A percentile compares a stretch with the other conserved stretches of the same genome.
Evolutionary conservation across 352 stramenopile species (phyloP).

Genomic region (Pythium sukuiense): DNA sequence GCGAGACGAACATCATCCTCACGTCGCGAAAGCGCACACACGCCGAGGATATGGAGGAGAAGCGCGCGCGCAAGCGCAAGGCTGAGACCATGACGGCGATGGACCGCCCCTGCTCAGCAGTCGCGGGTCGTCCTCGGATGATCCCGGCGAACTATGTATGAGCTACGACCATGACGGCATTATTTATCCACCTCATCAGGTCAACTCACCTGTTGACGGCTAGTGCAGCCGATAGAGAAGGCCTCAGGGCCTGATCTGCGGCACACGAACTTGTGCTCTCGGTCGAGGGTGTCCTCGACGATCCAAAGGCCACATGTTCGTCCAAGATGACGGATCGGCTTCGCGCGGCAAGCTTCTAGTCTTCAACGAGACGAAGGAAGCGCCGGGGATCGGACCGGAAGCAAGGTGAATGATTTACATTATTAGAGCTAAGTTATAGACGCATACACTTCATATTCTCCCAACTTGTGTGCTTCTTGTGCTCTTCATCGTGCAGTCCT

Average conservation of each 20-base stretch:
- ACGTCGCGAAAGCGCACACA: conserved; percentile 50
- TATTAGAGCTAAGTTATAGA: conserved; percentile 25
- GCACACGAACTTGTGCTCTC: neutral
- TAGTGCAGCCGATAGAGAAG: neutral
- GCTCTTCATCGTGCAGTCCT: conserved; percentile 1
- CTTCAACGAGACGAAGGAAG: too few species aligned
- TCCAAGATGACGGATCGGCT: neutral
- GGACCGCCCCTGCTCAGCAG: conserved; percentile 35
- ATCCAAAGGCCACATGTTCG: neutral
- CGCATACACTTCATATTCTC: neutral
- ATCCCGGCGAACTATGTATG: conserved; percentile 53
- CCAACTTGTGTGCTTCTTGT: neutral
- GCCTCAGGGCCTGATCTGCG: neutral
- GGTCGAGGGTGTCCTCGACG: neutral
- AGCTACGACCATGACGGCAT: conserved; percentile 8
- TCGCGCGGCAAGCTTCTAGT: neutral
- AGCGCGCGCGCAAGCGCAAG: conserved; percentile 44
- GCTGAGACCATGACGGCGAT: conserved; percentile 13
- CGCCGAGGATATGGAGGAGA: conserved; percentile 40
- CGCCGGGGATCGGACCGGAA: neutral
- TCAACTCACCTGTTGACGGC: too few species aligned
- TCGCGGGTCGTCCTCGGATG: conserved; percentile 39
- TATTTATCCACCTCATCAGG: conserved; percentile 24
- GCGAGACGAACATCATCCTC: conserved; percentile 67
- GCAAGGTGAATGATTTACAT: conserved; percentile 13